A percentile compares a stretch with the other conserved stretches of the same genome.
Conservation (phyloP, 2,329 filamentous ascomycete genomes). For the Colletotrichum acutatum region DNA sequence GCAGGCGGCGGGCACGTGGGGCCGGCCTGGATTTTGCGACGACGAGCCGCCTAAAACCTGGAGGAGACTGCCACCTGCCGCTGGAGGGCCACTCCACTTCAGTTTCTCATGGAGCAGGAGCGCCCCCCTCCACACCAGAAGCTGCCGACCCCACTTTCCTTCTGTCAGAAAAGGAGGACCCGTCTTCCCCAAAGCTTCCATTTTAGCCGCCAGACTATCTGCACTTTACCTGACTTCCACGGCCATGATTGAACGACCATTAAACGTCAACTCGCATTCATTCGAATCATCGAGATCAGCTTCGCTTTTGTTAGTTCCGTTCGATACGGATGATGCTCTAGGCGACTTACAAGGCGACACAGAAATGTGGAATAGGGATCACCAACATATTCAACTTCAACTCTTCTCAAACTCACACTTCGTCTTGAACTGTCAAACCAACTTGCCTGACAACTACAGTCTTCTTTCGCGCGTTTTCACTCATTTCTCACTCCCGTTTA, state of each 20-base stretch:
- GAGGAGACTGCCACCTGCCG: neutral
- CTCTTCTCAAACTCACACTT: neutral
- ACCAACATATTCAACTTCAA: neutral
- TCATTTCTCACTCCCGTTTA: neutral
- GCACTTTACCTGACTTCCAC: neutral
- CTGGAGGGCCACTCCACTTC: neutral
- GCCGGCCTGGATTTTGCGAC: conserved; percentile 9
- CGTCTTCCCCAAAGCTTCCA: neutral
- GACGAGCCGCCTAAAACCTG: neutral
- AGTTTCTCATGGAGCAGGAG: neutral
- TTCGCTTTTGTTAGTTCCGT: neutral
- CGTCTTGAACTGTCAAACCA: neutral
- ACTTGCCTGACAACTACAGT: neutral
- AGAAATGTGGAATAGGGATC: neutral
- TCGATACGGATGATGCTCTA: neutral
- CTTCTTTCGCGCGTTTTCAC: neutral
- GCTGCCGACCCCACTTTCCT: neutral
- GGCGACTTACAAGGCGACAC: neutral
- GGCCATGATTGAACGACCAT: neutral
- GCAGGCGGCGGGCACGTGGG: conserved; percentile 30
- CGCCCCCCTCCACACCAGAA: neutral
- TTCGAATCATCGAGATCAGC: conserved; percentile 1
- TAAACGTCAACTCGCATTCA: neutral
- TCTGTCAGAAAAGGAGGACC: neutral
- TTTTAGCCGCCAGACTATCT: neutral